Evolutionary conservation across 805 yeast species (phyloP), one percentile per base, ranked within the genome.

Genomic region (Zygotorulaspora florentina): DNA sequence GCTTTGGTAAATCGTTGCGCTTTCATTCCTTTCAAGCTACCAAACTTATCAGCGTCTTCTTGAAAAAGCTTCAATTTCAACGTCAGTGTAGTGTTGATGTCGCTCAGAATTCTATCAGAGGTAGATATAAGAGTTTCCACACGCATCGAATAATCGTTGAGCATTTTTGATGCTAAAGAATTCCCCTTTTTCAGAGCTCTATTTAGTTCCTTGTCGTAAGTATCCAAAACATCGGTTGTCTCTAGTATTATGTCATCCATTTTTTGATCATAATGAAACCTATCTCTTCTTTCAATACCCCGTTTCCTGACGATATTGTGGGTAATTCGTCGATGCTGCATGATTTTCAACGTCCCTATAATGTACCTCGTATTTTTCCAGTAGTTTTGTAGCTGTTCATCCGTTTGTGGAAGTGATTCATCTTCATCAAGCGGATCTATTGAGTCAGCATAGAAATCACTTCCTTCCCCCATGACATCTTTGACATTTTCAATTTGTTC

Each of bases 41-140:
- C 61, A 46, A 52, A 56, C n/a, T 56, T 55, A 42, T 62, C 66
- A 2, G 64, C 57, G 35, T 60, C 58, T 34, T 64, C 68, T 44
- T 64, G 66, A 27, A 62, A 60, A 15, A 59, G 50, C 48, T 66
- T 68, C 25, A 84, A 66, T 52, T 81, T 83, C 48, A 85, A 64
- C 9, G 87, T 74, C 35, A 83, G 62, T 1, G 88, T 80, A 0
- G 91, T 84, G 59, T 81, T 85, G 43, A 85, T 79, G 56, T 83
- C 90, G 49, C 87, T 84, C 47, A 81, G 76, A 9, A 84, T 75
- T 51, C 90, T 68, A 64, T 84, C 89, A 42, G 85, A 79, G 30
- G 73, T 70, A 12, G 83, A 79, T 38, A 84, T 66, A 45, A 83
- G 59, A 40, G 76, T 80, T 55, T 84, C 89, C 33, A 83, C 73